Evolutionary conservation across 2,329 filamentous ascomycete genomes (phyloP), one percentile per base, ranked within the genome.

Genomic region (Calonectria pauciramosa): DNA sequence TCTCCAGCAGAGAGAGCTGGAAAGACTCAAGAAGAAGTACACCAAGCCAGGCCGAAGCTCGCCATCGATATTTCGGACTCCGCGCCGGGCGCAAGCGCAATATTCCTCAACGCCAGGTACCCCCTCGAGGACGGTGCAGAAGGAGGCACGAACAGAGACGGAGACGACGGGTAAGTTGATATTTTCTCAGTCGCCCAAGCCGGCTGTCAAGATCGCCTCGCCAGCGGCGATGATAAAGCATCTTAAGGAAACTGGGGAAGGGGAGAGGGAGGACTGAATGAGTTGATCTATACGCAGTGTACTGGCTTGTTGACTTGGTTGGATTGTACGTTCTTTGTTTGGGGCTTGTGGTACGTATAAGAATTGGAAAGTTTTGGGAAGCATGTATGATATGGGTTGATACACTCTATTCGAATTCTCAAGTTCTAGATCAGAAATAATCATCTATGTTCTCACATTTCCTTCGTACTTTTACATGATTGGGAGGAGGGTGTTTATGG

Each of bases 31-130:
- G 49, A 36, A 47, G 20, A 26, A 34, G 10, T 34, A 41, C 4
- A 32, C 44, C 16, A 68, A 41, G 10, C 66, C 16, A 4, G 23
- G 49, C 60, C 32, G 11, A 67, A 68, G 18, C 28, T 63, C 56
- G 34, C 59, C 71, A 11, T 68, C 28, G 34, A 20, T 54, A 34
- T 71, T 79, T 34, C 72, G 69, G 18, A 16, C 36, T 16, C 30
- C 44, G 41, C 60, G 51, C 23, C 23, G 47, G 7, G 18, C 18
- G 36, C 68, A 38, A 28, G 67, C n/a, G 26, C 30, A 30, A 38
- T 8, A 28, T 6, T n/a, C 47, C 10, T 38, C 60, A 18, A 44
- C 47, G 20, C 32, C 59, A 70, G 30, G 67, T 18, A 26, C 23
- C 7, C 26, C 64, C 26, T 71, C n/a, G 10, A 54, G 63, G 7